phyloP scores from a whole-genome alignment of 1,284 basidiomycete species.

The Sparassis latifolia region DNA sequence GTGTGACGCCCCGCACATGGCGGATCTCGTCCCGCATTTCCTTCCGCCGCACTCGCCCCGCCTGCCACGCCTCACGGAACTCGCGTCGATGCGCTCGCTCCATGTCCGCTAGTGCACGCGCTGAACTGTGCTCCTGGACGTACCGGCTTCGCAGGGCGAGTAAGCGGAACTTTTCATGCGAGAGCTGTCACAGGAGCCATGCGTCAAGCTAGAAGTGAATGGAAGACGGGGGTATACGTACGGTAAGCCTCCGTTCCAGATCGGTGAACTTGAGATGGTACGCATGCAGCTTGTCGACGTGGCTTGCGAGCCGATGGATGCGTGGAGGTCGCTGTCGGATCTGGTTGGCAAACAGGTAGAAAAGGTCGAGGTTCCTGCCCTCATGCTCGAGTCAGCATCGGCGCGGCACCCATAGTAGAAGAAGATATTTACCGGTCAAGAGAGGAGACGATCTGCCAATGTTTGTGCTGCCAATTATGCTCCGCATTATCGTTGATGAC shows the following conservation, averaged over 20 bases:
- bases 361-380: conserved; percentile 15
- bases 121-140: conserved; percentile 4
- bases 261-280: conserved; percentile 17
- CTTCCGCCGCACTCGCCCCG: conserved; percentile 11
- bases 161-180: conserved; percentile 17
- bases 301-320: conserved; percentile 19
- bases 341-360: conserved; percentile 16
- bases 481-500: conserved; percentile 8
- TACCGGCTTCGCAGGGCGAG: conserved; percentile 10
- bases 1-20: neutral
- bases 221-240: conserved; percentile 3
- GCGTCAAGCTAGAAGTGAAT: neutral
- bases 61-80: conserved; percentile 10
- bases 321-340: conserved; percentile 15
- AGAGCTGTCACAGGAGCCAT: conserved; percentile 9
- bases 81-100: conserved; percentile 11
- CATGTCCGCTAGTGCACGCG: conserved; percentile 7
- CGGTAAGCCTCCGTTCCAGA: conserved; percentile 14
- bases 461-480: conserved; percentile 16
- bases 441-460: conserved; percentile 15
- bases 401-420: neutral
- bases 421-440: conserved; percentile 10
- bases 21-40: conserved; percentile 16
- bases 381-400: neutral
- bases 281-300: conserved; percentile 37